Conservation (phyloP, 306 rosid species). For the Dryas drummondii region DNA sequence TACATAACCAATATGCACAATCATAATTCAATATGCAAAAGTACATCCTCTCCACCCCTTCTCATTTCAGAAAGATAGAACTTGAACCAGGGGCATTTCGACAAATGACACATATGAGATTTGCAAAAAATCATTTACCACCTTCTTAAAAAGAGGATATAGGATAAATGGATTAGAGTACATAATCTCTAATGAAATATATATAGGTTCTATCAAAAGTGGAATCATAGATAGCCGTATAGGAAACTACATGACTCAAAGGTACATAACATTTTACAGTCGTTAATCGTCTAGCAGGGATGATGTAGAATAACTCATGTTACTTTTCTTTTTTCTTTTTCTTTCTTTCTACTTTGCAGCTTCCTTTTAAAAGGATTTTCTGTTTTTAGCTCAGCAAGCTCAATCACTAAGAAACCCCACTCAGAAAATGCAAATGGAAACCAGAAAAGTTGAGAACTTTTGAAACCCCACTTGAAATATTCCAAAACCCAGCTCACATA, state of each 20-base stretch:
- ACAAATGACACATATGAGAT: neutral
- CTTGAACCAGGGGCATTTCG: neutral
- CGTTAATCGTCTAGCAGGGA: neutral
- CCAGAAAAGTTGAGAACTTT: neutral
- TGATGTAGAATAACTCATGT: neutral
- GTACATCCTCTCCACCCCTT: neutral
- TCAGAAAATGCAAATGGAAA: neutral
- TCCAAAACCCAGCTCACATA: neutral
- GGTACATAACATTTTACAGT: too few species aligned
- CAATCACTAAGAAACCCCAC: constrained; percentile 6
- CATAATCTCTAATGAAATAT: neutral
- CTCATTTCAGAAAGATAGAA: constrained; percentile 3
- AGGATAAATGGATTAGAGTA: neutral
- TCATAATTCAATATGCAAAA: neutral
- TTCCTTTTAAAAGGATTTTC: neutral
- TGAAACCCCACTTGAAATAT: neutral
- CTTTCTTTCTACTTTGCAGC: neutral
- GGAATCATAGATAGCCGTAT: neutral
- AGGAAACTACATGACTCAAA: neutral
- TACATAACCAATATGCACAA: constrained; percentile 19
- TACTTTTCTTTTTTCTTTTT: neutral
- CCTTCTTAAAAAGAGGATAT: neutral
- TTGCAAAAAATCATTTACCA: neutral
- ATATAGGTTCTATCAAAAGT: neutral
- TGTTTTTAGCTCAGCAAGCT: neutral